phyloP scores from a whole-genome alignment of 2,329 filamentous ascomycete species.

The Aureobasidium sp. region DNA sequence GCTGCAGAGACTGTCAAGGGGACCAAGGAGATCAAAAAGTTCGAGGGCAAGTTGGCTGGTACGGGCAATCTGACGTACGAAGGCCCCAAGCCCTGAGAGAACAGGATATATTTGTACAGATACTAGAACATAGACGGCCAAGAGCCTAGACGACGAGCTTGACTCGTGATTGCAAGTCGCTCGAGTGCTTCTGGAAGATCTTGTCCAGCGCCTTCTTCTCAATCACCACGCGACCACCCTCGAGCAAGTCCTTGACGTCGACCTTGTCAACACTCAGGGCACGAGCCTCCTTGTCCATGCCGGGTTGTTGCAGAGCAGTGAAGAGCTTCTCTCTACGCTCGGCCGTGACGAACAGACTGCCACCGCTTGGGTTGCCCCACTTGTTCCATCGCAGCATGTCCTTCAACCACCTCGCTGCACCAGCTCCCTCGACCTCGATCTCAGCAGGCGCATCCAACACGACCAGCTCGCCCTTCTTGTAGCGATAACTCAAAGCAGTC shows the following conservation, averaged over 20 bases:
- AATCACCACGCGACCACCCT: constrained; percentile 75
- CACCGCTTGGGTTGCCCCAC: constrained; percentile 58
- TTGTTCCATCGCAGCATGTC: constrained; percentile 63
- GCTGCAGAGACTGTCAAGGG: constrained; percentile 35
- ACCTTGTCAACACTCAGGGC: constrained; percentile 68
- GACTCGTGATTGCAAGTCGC: constrained; percentile 36
- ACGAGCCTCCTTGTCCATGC: constrained; percentile 55
- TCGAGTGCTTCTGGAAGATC: constrained; percentile 65
- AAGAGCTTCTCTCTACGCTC: constrained; percentile 55
- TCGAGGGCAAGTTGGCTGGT: constrained; percentile 39
- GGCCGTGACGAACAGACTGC: constrained; percentile 67
- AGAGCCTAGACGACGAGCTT: not conserved
- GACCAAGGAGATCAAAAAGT: constrained; percentile 37
- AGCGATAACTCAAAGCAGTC: constrained; percentile 87
- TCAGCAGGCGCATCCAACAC: constrained; percentile 73
- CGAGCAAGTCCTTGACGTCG: constrained; percentile 90
- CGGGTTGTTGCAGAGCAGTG: constrained; percentile 53
- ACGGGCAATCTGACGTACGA: constrained; percentile 39
- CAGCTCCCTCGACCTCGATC: constrained; percentile 43
- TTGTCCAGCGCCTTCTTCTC: constrained; percentile 71
- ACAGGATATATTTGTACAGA: not conserved
- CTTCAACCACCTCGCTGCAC: constrained; percentile 45
- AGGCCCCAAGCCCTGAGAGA: constrained; percentile 20
- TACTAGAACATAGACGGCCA: not conserved
- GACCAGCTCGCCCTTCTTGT: constrained; percentile 75